A percentile compares a stretch with the other conserved stretches of the same genome.
Evolutionary conservation across 495 filamentous ascomycete species (phyloP).

Genomic region (Xylaria venustula): DNA sequence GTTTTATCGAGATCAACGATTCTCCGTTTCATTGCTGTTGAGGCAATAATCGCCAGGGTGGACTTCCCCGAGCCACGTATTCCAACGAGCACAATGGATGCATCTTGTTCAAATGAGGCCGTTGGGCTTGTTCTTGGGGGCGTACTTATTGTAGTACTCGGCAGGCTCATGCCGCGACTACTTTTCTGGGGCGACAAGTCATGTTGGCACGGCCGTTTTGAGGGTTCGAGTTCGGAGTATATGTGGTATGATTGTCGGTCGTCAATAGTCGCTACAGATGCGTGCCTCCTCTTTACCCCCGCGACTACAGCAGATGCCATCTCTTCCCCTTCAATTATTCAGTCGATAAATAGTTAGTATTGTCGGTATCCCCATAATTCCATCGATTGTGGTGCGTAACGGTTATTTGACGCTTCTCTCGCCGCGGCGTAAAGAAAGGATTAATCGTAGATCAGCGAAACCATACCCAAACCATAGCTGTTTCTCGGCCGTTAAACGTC

Average conservation of each 20-base stretch:
- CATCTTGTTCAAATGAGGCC: constrained; percentile 49
- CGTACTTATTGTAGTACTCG: constrained; percentile 9
- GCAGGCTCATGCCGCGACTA: background rate
- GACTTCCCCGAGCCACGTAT: constrained; percentile 70
- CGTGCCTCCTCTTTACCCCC: constrained; percentile 16
- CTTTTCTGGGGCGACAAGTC: background rate
- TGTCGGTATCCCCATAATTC: background rate
- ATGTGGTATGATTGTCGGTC: background rate
- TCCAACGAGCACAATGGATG: constrained; percentile 68
- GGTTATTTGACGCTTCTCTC: background rate
- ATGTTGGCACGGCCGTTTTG: constrained; percentile 1
- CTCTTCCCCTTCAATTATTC: background rate
- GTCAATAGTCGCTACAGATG: background rate
- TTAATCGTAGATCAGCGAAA: background rate
- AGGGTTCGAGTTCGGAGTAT: background rate
- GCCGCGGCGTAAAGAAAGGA: background rate
- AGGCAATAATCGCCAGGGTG: constrained; percentile 66
- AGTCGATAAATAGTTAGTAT: background rate
- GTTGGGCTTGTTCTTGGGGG: background rate
- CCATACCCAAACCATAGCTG: background rate
- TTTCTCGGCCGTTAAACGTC: background rate
- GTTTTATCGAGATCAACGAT: constrained; percentile 63
- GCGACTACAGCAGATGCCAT: constrained; percentile 6
- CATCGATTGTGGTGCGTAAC: background rate
- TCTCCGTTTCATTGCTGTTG: constrained; percentile 59